A percentile compares a stretch with the other conserved stretches of the same genome.
Evolutionary conservation across 192 early-diverging fungal species (phyloP).

Genomic region (Physocladia obscura): DNA sequence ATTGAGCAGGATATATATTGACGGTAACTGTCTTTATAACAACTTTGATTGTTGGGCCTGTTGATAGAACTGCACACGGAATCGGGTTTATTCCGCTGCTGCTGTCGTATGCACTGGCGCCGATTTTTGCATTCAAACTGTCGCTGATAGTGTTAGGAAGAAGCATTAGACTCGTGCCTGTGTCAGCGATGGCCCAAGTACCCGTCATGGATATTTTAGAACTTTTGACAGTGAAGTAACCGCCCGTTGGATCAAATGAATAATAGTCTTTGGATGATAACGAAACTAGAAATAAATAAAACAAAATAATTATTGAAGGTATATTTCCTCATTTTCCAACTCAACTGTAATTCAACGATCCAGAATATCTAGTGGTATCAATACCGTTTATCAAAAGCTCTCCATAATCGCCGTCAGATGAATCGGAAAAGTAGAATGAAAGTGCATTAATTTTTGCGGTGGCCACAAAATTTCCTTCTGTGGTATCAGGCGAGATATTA

Average conservation of each 20-base stretch:
- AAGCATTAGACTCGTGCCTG: conserved; percentile 35
- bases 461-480: conserved; percentile 4
- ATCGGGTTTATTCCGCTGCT: not conserved
- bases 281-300: not conserved
- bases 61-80: not conserved
- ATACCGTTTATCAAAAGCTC: conserved; percentile 56
- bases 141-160: conserved; percentile 17
- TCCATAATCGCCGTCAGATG: conserved; percentile 40
- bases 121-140: conserved; percentile 35
- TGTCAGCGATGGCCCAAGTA: conserved; percentile 32
- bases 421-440: conserved; percentile 49
- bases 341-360: conserved; percentile 43
- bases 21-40: not conserved
- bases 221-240: not conserved
- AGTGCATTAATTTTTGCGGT: conserved; percentile 36
- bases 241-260: not conserved
- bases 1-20: conserved; percentile 6
- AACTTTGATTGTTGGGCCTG: conserved; percentile 12
- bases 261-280: not conserved
- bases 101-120: conserved; percentile 30
- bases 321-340: not conserved
- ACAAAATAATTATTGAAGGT: too few species aligned
- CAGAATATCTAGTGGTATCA: conserved; percentile 50
- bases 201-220: not conserved
- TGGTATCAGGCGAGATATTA: conserved; percentile 28